phyloP scores from a whole-genome alignment of 1,284 basidiomycete genomes.

The Marasmius fiardii region DNA sequence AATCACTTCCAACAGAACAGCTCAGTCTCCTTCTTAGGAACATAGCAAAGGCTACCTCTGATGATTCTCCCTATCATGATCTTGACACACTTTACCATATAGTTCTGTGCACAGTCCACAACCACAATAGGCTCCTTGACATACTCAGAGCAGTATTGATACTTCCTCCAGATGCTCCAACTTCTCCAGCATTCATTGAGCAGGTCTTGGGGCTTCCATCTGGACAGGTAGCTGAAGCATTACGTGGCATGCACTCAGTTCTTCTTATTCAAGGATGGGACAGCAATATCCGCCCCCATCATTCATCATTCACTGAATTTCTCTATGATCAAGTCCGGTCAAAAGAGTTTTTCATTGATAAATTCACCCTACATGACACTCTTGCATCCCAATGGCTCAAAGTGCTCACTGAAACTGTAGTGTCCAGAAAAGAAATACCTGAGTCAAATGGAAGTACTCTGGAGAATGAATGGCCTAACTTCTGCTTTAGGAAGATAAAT shows the following conservation, averaged over 20 bases:
- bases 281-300: neutral
- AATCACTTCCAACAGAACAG: constrained; percentile 20
- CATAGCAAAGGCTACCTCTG: neutral
- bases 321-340: neutral
- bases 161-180: neutral
- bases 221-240: neutral
- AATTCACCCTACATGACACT: neutral
- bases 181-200: neutral
- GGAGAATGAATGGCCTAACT: no score
- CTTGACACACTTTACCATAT: neutral
- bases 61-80: constrained; percentile 12
- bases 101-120: constrained; percentile 1
- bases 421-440: no score
- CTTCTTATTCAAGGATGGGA: neutral
- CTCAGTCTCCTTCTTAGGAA: constrained; percentile 18
- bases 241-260: neutral
- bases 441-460: no score
- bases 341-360: neutral
- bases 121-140: neutral
- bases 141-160: neutral
- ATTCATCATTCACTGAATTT: neutral
- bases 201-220: neutral
- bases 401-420: no score
- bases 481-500: no score
- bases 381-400: neutral